These are phyloP conservation scores for Chlorella sp. DNA, from an alignment of 139 green algal genomes.

Conservation along the genomic window DNA sequence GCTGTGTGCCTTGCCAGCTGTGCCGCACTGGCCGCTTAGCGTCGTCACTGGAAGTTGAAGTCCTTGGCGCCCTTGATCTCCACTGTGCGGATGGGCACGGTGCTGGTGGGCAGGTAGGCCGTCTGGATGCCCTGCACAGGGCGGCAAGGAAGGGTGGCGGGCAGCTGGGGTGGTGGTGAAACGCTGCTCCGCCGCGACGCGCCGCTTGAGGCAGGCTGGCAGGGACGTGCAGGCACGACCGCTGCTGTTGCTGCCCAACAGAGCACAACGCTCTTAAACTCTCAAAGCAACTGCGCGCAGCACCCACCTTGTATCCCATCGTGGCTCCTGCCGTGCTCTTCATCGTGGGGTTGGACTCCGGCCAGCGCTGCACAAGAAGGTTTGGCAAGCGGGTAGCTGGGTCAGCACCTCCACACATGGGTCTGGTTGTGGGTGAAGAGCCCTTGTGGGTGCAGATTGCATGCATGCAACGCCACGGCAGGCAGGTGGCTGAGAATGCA, in stretches of 20 bases:
- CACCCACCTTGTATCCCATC: slow-evolving; percentile 54
- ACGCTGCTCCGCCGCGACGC: not conserved
- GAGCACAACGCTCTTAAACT: not conserved
- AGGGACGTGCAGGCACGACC: not conserved
- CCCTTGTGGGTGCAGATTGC: too few relatives aligned
- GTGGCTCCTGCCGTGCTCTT: slow-evolving; percentile 30
- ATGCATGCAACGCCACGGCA: too few relatives aligned
- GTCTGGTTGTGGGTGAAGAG: too few relatives aligned
- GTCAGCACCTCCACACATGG: too few relatives aligned
- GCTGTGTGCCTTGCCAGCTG: too few relatives aligned
- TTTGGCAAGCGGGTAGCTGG: too few relatives aligned
- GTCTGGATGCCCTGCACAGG: slow-evolving; percentile 57
- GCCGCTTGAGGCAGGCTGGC: not conserved
- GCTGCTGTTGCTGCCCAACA: not conserved
- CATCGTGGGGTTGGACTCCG: slow-evolving; percentile 32
- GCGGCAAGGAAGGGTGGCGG: not conserved
- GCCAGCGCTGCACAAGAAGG: slow-evolving; percentile 13
- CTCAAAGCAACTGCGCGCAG: too few relatives aligned
- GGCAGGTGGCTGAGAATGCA: too few relatives aligned
- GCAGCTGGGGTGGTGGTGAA: not conserved
- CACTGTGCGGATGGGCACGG: slow-evolving; percentile 54
- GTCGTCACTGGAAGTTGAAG: not conserved
- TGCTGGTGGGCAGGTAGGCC: slow-evolving; percentile 63
- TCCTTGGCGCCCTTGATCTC: slow-evolving; percentile 28
- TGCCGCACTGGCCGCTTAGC: too few relatives aligned